phyloP scores from a whole-genome alignment of 768 basidiomycete genomes.

The Boletus sensibilis region DNA sequence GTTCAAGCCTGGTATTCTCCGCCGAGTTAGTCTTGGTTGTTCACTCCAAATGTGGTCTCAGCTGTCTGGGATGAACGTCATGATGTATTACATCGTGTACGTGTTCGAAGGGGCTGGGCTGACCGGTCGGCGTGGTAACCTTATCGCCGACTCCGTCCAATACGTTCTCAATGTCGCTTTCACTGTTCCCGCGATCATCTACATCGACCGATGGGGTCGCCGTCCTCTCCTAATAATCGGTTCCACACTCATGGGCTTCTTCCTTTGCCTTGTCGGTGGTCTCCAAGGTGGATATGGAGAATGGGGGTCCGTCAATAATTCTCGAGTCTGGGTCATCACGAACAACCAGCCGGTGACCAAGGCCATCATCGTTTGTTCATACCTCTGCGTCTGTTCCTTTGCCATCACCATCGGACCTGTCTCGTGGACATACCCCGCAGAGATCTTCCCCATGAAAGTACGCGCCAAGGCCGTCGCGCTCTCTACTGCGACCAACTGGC shows the following conservation, averaged over 20 bases:
- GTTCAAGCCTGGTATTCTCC: conserved; percentile 60
- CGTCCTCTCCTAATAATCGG: conserved; percentile 71
- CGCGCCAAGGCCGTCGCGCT: conserved; percentile 59
- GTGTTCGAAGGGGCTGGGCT: conserved; percentile 78
- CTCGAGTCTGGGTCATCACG: conserved; percentile 59
- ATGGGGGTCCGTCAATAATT: conserved; percentile 51
- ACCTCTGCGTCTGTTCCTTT: conserved; percentile 73
- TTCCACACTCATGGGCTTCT: conserved; percentile 70
- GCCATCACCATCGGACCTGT: conserved; percentile 77
- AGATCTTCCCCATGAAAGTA: conserved; percentile 66
- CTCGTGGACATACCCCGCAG: conserved; percentile 73
- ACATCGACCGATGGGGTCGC: conserved; percentile 79
- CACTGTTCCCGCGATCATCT: conserved; percentile 50
- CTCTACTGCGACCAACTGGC: conserved; percentile 50
- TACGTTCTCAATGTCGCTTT: conserved; percentile 43
- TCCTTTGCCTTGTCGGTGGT: conserved; percentile 74
- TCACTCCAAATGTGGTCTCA: conserved; percentile 83
- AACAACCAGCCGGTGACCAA: conserved; percentile 56
- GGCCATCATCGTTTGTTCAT: conserved; percentile 74
- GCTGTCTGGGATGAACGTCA: conserved; percentile 74
- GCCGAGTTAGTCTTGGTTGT: conserved; percentile 68
- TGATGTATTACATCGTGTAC: conserved; percentile 65
- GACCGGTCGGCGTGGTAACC: conserved; percentile 69
- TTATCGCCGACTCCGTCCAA: conserved; percentile 73
- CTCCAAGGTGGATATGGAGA: conserved; percentile 66